A percentile compares a stretch with the other conserved stretches of the same genome.
Evolutionary conservation across 306 rosid genomes (phyloP).

Genomic region (Aeschynomene evenia): DNA sequence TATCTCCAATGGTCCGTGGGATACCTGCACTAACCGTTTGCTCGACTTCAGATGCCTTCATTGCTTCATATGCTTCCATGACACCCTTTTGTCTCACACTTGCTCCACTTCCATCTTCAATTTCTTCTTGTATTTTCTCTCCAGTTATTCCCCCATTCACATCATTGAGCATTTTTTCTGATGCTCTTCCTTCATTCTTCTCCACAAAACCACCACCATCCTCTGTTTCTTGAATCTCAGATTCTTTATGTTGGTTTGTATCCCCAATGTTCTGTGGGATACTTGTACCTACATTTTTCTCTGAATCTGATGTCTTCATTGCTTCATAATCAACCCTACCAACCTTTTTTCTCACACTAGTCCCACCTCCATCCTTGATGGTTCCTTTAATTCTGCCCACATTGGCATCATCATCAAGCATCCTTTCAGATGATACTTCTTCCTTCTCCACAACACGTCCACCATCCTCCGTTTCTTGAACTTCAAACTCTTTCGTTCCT

Average conservation of each 20-base stretch:
- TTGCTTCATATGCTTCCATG: neutral
- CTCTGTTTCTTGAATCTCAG: neutral
- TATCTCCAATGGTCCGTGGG: neutral
- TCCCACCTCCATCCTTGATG: neutral
- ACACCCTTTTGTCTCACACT: neutral
- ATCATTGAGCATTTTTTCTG: neutral
- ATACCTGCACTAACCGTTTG: neutral
- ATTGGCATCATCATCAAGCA: slow-evolving; percentile 3
- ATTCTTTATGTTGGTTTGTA: slow-evolving; percentile 15
- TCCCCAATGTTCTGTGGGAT: neutral
- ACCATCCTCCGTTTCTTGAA: neutral
- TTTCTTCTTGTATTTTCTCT: neutral
- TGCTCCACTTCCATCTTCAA: neutral
- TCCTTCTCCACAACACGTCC: neutral
- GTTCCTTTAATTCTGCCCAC: neutral
- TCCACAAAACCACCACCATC: neutral
- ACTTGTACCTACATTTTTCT: neutral
- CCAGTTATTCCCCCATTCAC: neutral
- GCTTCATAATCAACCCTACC: neutral
- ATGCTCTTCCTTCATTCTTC: slow-evolving; percentile 9
- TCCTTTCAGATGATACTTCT: neutral
- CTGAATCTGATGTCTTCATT: neutral
- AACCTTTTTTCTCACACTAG: neutral
- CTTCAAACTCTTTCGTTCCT: neutral
- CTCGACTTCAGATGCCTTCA: neutral